Percentiles rank a stretch among this genome's conserved stretches.
These are phyloP conservation scores for Hyaloscypha hepaticicola DNA, from an alignment of 495 filamentous ascomycete genomes.

Conservation along the genomic window DNA sequence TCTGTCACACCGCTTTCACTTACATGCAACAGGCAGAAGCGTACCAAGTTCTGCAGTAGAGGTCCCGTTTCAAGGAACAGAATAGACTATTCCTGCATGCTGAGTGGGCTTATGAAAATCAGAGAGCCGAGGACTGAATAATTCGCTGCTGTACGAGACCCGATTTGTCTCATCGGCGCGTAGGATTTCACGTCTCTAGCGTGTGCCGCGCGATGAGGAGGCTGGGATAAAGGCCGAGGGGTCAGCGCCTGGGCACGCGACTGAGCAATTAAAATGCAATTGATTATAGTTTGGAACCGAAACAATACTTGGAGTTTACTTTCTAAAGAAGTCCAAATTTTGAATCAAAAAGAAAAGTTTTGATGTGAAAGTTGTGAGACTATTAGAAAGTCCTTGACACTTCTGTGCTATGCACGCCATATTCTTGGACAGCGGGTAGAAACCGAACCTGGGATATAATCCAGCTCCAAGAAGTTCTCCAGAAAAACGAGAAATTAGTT, in stretches of 20 bases:
- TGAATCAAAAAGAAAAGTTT: neutral
- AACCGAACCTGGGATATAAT: neutral
- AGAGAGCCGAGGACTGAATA: conserved; percentile 19
- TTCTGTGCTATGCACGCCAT: conserved; percentile 15
- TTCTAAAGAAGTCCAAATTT: neutral
- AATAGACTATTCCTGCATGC: neutral
- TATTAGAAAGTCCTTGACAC: neutral
- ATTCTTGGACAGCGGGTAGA: conserved; percentile 16
- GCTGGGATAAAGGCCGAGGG: conserved; percentile 21
- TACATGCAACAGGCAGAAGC: neutral
- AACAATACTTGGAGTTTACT: neutral
- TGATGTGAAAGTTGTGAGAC: neutral
- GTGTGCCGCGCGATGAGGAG: conserved; percentile 19
- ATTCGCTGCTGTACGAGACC: conserved; percentile 25
- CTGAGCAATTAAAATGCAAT: conserved; percentile 4
- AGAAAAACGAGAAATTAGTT: neutral
- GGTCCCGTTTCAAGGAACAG: neutral
- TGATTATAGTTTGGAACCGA: neutral
- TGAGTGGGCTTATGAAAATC: conserved; percentile 6
- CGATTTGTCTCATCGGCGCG: conserved; percentile 31
- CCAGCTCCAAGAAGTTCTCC: conserved; percentile 1
- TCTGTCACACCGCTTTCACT: conserved; percentile 14
- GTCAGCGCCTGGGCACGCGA: conserved; percentile 7
- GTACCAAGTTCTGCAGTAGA: neutral
- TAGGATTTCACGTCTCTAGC: conserved; percentile 19